These are phyloP conservation scores for Xylaria sp. DNA, from an alignment of 2,329 filamentous ascomycete species.

Conservation along the genomic window DNA sequence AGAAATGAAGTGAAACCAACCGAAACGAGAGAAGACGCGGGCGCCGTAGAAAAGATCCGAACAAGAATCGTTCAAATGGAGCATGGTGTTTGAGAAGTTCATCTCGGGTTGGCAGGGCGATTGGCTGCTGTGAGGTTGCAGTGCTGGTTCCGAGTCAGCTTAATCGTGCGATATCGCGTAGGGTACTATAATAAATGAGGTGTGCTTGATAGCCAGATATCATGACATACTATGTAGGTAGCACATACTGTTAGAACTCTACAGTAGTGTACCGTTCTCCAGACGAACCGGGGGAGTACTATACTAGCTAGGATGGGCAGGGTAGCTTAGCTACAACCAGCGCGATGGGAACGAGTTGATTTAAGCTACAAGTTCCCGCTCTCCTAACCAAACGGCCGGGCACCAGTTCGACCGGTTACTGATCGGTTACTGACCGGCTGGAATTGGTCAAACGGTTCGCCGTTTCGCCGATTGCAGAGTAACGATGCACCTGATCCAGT, in stretches of 20 bases:
- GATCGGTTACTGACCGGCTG: no score
- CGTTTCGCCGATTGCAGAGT: not conserved
- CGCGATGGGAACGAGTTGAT: slow-evolving; percentile 13
- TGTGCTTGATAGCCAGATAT: not conserved
- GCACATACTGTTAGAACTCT: not conserved
- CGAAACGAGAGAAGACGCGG: slow-evolving; percentile 1
- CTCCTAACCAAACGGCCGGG: not conserved
- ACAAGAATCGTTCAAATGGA: not conserved
- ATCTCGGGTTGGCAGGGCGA: slow-evolving; percentile 16
- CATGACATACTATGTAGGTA: not conserved
- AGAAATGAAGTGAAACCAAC: slow-evolving; percentile 18
- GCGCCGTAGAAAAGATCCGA: not conserved
- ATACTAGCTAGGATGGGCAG: not conserved
- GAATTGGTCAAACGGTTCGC: not conserved
- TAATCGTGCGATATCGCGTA: not conserved
- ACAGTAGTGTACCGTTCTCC: slow-evolving; percentile 7
- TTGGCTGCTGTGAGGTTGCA: not conserved
- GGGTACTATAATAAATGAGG: not conserved
- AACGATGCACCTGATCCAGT: not conserved
- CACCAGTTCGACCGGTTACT: not conserved
- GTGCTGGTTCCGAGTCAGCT: not conserved
- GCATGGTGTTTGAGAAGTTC: slow-evolving; percentile 15
- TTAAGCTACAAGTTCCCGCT: slow-evolving; percentile 9
- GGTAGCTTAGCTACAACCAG: slow-evolving; percentile 1
- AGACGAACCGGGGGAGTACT: slow-evolving; percentile 13